phyloP scores from a whole-genome alignment of 805 yeast species.

The Kazachstania bromeliacearum region DNA sequence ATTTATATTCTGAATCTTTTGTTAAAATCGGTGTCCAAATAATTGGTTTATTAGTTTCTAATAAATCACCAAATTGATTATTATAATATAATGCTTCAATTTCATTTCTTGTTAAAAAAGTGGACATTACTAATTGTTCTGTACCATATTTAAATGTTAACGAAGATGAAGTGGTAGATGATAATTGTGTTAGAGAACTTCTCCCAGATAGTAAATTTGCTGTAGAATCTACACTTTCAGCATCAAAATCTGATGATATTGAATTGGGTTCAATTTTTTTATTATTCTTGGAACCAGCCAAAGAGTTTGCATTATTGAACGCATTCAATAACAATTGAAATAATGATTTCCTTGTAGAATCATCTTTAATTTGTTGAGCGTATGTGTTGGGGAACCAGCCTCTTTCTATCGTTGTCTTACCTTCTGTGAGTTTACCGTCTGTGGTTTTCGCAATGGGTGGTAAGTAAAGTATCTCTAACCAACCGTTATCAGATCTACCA shows the following conservation, averaged over 20 bases:
- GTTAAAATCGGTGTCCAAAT: conserved; percentile 27
- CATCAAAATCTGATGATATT: too few relatives aligned
- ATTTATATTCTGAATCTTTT: conserved; percentile 24
- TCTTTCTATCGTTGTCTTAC: conserved; percentile 33
- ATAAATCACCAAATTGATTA: conserved; percentile 1
- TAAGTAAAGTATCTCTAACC: conserved; percentile 81
- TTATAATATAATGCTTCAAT: conserved; percentile 1
- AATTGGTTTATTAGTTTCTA: neutral
- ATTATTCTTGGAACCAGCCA: too few relatives aligned
- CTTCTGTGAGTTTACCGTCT: conserved; percentile 6
- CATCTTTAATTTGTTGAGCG: conserved; percentile 15
- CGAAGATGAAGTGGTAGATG: neutral
- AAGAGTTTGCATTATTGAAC: too few relatives aligned
- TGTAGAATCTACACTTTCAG: too few relatives aligned
- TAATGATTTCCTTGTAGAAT: neutral
- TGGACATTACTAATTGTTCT: neutral
- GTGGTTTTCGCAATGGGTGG: neutral
- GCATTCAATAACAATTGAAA: too few relatives aligned
- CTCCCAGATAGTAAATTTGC: too few relatives aligned
- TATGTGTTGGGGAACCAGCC: conserved; percentile 83
- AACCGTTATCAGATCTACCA: conserved; percentile 53
- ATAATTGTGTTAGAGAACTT: conserved; percentile 36
- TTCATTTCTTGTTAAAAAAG: neutral
- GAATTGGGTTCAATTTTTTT: too few relatives aligned
- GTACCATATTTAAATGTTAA: too few relatives aligned